Evolutionary conservation across 768 basidiomycete genomes (phyloP), one percentile per base, ranked within the genome.

Genomic region (Kwoniella sp.): DNA sequence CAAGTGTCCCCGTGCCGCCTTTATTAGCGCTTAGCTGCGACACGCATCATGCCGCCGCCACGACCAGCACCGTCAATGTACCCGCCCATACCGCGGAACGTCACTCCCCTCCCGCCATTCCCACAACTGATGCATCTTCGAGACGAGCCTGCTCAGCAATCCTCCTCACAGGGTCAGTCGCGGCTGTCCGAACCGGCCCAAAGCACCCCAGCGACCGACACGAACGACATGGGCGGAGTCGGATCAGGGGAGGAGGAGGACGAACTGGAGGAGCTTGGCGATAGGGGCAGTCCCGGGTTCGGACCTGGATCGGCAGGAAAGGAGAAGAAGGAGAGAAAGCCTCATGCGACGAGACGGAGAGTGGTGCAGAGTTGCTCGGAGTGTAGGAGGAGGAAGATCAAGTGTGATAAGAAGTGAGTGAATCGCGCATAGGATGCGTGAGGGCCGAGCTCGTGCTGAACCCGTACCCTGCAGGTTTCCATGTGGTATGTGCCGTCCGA

Each of bases 301-400:
- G 39, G 37, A 41, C 56, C 56, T 25, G 20, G 28, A n/a, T 15
- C 46, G 11, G 33, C 36, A n/a, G 33, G 15, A n/a, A 41, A 41
- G n/a, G 50, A 41, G 4, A 51, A 57, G 34, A 50, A 50, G 38
- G 57, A 58, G 44, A 53, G 62, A 27, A 60, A 59, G 40, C 56
- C 62, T 12, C 62, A 67, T 62, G 69, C 67, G 23, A 70, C 67
- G 33, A 53, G 70, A 46, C 43, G 62, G 32, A 65, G 73, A 36
- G 65, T 72, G 34, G 73, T 72, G 1, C 73, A 74, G 56, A 74
- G 73, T 40, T 74, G 73, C 44, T 70, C 68, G 19, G 73, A 74
- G 37, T 74, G 73, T 53, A 56, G 73, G n/a, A 61, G 73, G 29
- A 57, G 73, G 46, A 74, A 74, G 51, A 74, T 74, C 46, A 74